Conservation (phyloP, 495 filamentous ascomycete genomes). For the Geopyxis carbonaria region DNA sequence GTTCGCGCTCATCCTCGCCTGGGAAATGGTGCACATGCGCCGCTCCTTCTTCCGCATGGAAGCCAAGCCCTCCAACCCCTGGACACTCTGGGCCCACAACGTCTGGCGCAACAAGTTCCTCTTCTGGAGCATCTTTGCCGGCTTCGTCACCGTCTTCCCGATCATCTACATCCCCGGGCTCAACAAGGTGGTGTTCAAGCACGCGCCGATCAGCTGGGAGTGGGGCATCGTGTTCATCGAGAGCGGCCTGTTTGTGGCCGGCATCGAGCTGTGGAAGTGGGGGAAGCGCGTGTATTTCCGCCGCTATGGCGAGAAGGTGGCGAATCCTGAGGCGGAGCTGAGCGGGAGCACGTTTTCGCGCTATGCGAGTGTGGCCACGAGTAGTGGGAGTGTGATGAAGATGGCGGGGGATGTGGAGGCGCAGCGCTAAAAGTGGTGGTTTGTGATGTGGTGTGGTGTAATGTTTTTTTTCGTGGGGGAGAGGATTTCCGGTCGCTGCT, state of each 20-base stretch:
- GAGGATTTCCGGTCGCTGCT: too few relatives aligned
- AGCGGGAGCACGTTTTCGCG: conserved; percentile 14
- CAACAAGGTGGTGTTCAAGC: conserved; percentile 52
- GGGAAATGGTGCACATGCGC: conserved; percentile 55
- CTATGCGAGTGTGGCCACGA: conserved; percentile 5
- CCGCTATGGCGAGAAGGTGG: conserved; percentile 18
- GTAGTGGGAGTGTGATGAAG: background rate
- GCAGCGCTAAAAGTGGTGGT: too few relatives aligned
- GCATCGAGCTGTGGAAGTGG: conserved; percentile 52
- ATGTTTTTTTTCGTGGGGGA: too few relatives aligned
- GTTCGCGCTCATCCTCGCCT: conserved; percentile 57
- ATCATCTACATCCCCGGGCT: conserved; percentile 55
- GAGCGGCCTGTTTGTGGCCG: conserved; percentile 42
- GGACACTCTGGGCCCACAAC: conserved; percentile 37
- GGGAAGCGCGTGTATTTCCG: conserved; percentile 36
- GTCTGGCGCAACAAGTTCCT: conserved; percentile 58
- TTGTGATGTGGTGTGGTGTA: too few relatives aligned
- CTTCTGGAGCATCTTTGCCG: conserved; percentile 49
- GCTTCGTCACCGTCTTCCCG: conserved; percentile 55
- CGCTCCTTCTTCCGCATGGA: conserved; percentile 53
- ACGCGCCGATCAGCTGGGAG: conserved; percentile 54
- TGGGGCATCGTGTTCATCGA: conserved; percentile 48
- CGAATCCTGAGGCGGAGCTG: conserved; percentile 23
- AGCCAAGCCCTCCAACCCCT: conserved; percentile 37
- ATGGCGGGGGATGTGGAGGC: background rate